Percentiles rank a stretch among this genome's conserved stretches.
Evolutionary conservation across 768 basidiomycete species (phyloP).

Genomic region (Serpula lacrymans): DNA sequence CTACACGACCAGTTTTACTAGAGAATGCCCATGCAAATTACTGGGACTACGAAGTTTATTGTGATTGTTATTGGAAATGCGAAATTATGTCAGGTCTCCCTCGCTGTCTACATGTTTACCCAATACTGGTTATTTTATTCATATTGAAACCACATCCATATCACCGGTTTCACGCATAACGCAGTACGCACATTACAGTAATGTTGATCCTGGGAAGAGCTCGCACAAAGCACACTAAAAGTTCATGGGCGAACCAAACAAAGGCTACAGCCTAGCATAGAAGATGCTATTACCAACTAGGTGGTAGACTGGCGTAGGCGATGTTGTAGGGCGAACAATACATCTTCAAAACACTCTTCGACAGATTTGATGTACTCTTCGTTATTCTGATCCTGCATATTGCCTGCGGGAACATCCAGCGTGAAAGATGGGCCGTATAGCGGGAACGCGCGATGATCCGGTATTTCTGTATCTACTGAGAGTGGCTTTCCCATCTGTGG

Average conservation of each 20-base stretch:
- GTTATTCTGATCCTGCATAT: constrained; percentile 71
- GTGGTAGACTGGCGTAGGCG: too few relatives aligned
- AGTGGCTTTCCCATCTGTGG: constrained; percentile 53
- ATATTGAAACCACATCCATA: neutral
- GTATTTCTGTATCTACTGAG: constrained; percentile 60
- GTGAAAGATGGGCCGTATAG: constrained; percentile 79
- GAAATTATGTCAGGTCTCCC: too few relatives aligned
- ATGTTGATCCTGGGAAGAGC: neutral
- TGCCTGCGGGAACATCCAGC: constrained; percentile 70
- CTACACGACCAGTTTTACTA: too few relatives aligned
- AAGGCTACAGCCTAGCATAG: too few relatives aligned
- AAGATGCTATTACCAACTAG: too few relatives aligned
- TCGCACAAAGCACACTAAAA: too few relatives aligned
- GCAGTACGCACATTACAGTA: neutral
- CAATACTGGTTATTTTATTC: too few relatives aligned
- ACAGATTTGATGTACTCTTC: constrained; percentile 50
- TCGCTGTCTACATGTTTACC: too few relatives aligned
- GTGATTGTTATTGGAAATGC: too few relatives aligned
- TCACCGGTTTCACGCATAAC: neutral
- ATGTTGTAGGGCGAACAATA: constrained; percentile 21
- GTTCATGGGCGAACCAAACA: too few relatives aligned
- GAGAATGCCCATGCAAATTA: too few relatives aligned
- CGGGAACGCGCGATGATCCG: constrained; percentile 72
- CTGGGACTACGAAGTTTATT: too few relatives aligned
- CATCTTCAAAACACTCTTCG: constrained; percentile 36